Evolutionary conservation across 495 filamentous ascomycete species (phyloP).

Genomic region (Talaromyces adpressus): DNA sequence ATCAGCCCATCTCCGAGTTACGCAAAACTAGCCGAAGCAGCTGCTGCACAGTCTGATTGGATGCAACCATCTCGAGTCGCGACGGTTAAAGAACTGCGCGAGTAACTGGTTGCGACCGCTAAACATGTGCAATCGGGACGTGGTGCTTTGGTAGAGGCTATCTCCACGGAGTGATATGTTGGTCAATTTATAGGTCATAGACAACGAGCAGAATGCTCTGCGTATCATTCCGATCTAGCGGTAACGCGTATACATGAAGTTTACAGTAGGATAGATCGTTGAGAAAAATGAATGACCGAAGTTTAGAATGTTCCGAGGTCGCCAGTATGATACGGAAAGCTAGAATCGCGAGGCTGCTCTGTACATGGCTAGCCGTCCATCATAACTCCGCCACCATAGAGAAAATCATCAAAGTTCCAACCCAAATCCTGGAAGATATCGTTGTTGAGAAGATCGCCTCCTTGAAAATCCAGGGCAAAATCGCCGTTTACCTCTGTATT

Average conservation of each 20-base stretch:
- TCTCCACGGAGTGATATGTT: not conserved
- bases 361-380: not conserved
- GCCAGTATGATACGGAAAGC: too few species aligned
- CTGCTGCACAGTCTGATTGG: not conserved
- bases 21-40: not conserved
- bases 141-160: not conserved
- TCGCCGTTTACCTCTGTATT: not conserved
- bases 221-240: too few species aligned
- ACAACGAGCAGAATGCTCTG: too few species aligned
- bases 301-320: too few species aligned
- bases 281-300: too few species aligned
- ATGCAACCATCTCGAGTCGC: not conserved
- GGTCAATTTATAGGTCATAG: too few species aligned
- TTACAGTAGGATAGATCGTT: too few species aligned
- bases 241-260: too few species aligned
- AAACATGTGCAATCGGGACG: not conserved
- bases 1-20: too few species aligned
- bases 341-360: not conserved
- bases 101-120: not conserved
- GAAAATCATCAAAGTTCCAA: slow-evolving; percentile 6
- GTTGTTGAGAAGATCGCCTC: not conserved
- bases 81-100: not conserved
- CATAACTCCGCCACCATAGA: not conserved
- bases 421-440: slow-evolving; percentile 6
- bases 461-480: not conserved